Evolutionary conservation across 1,139 yeast genomes (phyloP), one percentile per base, ranked within the genome.

Genomic region (Pichia terricola): DNA sequence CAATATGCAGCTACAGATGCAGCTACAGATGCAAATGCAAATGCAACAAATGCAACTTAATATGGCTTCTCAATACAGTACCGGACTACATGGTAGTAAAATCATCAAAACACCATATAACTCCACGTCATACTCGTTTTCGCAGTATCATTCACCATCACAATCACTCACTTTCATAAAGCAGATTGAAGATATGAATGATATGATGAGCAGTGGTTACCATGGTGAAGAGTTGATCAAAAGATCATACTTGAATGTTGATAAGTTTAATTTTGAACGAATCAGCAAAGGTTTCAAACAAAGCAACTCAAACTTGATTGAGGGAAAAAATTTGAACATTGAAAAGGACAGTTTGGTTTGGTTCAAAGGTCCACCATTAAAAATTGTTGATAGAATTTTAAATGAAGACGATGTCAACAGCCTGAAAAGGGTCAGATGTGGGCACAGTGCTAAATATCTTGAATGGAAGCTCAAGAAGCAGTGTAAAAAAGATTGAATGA

Each of bases 321-420:
- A 30, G 11, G 28, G 27, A 4, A 16, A 16, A 27, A 22, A 22
- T 37, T 4, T 9, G 28, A 11, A 22, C 7, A 31, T 44, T 59
- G 56, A 39, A 50, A 38, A 30, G 4, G 51, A 49, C 37, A 35
- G 50, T 45, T 66, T 82, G 36, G 64, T 85, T 26, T 88, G 95
- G 89, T 86, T 81, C 62, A 73, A 86, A 50, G 77, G 91, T 3
- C 88, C 95, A 6, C 94, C 95, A 10, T 66, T 81, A 8, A 67
- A 72, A 43, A 64, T 80, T 22, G 64, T 74, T 2, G 76, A 73
- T 54, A 68, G 83, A 49, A 64, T 79, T 31, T 40, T 44, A 53
- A 66, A 58, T 63, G 47, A 45, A 10, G 52, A 53, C 10, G 44
- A 34, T 26, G 35, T 45, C 26, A 47, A 39, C 31, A 42, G 43